Base-by-base conservation (phyloP, 805 yeast species). In the Yarrowia sp. region DNA sequence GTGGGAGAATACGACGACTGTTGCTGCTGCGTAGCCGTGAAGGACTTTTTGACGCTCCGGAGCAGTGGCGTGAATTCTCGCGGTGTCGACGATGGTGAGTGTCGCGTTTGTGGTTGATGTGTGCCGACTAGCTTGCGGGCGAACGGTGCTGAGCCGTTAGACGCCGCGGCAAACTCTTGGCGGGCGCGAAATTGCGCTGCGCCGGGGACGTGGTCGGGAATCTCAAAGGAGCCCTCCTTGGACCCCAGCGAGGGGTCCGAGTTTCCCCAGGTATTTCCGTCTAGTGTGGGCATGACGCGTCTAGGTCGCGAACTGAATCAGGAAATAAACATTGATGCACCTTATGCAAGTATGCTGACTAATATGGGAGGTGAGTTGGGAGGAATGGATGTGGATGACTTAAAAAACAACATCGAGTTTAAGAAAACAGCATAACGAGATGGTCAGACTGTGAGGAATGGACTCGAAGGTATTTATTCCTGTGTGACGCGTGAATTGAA, bases 271-370 rank as follows among this genome's bases (percentile, higher is more conserved):
- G 49, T 41, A 32, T 41, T 33, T 28, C 41, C 49, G 51, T 58
- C 63, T 12, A 54, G 61, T 11, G 44, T 54, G 40, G 61, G 46
- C 61, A 54, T 54, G 61, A 54, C 61, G 61, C 61, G 61, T 54
- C 44, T 9, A 54, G 46, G n/a, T 36, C 61, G 46, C 61, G 61
- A 54, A 54, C 61, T 38, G 46, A 35, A 54, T 36, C 61, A 26
- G 16, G 61, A 54, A 33, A 54, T 54, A 54, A 54, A 54, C 61
- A 54, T 36, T 54, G 61, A 24, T 24, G 41, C 24, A 40, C 43
- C 46, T 21, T 24, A 52, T 52, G 41, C 44, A 52, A 51, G 32
- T 22, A 35, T 22, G 59, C 32, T 54, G 28, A 54, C 30, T 38
- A 54, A 36, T 46, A 6, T 54, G 46, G 35, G 41, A 33, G 43